Conservation (phyloP, 805 yeast genomes). For the Metschnikowia dekortorum region DNA sequence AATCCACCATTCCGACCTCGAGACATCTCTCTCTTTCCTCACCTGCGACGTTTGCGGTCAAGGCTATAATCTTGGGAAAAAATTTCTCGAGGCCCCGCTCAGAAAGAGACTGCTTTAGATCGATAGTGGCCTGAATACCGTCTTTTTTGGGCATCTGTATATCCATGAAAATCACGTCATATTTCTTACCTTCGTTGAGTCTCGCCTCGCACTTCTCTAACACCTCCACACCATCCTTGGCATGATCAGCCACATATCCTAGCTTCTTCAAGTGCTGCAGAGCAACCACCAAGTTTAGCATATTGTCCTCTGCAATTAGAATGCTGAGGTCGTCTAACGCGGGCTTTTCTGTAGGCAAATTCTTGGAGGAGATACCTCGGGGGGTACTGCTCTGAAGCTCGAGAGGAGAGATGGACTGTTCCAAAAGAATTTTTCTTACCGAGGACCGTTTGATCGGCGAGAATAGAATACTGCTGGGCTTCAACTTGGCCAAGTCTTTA, state of each 20-base stretch:
- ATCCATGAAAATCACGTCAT: constrained; percentile 55
- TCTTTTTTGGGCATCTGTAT: constrained; percentile 54
- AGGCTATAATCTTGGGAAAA: constrained; percentile 41
- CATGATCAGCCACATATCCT: constrained; percentile 50
- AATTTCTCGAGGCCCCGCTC: constrained; percentile 15
- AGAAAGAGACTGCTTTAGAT: constrained; percentile 28
- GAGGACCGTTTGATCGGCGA: constrained; percentile 28
- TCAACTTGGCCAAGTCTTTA: constrained; percentile 16
- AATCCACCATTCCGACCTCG: constrained; percentile 50
- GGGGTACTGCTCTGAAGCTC: not conserved
- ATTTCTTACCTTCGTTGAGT: constrained; percentile 25
- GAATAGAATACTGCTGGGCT: constrained; percentile 22
- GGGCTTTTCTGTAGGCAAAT: constrained; percentile 23
- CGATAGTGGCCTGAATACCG: constrained; percentile 49
- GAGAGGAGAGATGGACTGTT: constrained; percentile 1
- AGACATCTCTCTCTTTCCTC: constrained; percentile 47
- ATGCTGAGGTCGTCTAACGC: constrained; percentile 29
- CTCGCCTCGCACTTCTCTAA: constrained; percentile 30
- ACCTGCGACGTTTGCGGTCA: constrained; percentile 51
- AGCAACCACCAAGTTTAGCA: constrained; percentile 48
- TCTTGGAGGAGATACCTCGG: not conserved
- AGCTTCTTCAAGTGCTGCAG: constrained; percentile 44
- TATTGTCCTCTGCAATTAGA: constrained; percentile 53
- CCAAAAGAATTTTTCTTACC: constrained; percentile 12
- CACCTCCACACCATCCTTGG: constrained; percentile 47